Evolutionary conservation across 306 rosid genomes (phyloP).

Genomic region (Trifolium fragiferum): DNA sequence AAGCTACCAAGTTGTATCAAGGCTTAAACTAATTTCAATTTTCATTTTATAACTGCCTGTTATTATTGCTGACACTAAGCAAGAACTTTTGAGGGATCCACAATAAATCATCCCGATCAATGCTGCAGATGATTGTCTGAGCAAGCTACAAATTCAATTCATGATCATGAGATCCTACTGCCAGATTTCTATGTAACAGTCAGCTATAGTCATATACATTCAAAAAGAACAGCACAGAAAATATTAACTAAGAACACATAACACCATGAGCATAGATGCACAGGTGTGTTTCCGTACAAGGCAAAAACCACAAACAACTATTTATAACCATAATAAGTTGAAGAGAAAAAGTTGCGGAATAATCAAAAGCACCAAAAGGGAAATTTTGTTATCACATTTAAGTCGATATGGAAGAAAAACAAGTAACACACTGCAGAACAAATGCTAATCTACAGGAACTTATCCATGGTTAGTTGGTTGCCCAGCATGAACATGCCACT

Average conservation of each 20-base stretch:
- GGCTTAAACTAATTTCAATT: slow-evolving; percentile 13
- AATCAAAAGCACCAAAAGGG: slow-evolving; percentile 18
- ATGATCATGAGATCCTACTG: not conserved
- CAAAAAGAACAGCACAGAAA: slow-evolving; percentile 6
- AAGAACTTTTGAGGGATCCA: slow-evolving; percentile 11
- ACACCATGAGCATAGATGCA: not conserved
- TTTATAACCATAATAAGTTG: slow-evolving; percentile 4
- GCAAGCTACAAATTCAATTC: slow-evolving; percentile 19
- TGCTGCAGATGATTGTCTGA: not conserved
- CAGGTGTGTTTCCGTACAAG: slow-evolving; percentile 24
- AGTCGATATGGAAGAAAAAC: slow-evolving; percentile 26
- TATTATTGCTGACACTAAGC: slow-evolving; percentile 17
- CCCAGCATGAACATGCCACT: slow-evolving; percentile 7
- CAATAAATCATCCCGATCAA: not conserved
- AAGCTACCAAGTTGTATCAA: not conserved
- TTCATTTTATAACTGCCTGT: not conserved
- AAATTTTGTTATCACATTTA: slow-evolving; percentile 4
- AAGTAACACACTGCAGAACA: slow-evolving; percentile 4
- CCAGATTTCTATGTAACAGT: not conserved
- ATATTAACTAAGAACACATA: slow-evolving; percentile 14
- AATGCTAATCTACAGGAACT: slow-evolving; percentile 5
- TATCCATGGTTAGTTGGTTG: slow-evolving; percentile 22
- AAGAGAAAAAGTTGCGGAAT: slow-evolving; percentile 15
- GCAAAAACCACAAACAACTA: not conserved
- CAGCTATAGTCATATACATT: not conserved